These are phyloP conservation scores for Phytopythium litorale DNA, from an alignment of 352 stramenopile genomes.

Conservation along the genomic window DNA sequence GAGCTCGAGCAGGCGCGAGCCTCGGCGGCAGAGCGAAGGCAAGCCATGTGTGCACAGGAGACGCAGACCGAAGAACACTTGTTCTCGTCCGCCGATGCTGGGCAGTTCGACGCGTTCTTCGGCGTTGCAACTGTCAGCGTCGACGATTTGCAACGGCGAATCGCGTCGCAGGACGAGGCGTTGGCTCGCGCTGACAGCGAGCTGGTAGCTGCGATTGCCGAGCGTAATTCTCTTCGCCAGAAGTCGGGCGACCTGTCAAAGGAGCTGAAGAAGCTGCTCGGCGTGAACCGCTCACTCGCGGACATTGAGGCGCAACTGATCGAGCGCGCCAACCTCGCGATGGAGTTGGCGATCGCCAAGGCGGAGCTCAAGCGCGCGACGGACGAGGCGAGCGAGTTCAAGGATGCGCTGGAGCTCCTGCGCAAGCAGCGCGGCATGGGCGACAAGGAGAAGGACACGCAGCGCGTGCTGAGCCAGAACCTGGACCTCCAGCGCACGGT, in stretches of 20 bases:
- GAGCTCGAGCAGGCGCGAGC: slow-evolving; percentile 32
- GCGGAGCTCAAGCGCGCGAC: slow-evolving; percentile 47
- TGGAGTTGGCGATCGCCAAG: slow-evolving; percentile 45
- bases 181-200: slow-evolving; percentile 30
- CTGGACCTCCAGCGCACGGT: slow-evolving; percentile 63
- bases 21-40: slow-evolving; percentile 9
- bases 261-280: slow-evolving; percentile 59
- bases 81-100: slow-evolving; percentile 2
- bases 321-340: slow-evolving; percentile 52
- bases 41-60: slow-evolving; percentile 21
- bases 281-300: slow-evolving; percentile 36
- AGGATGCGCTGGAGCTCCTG: slow-evolving; percentile 45
- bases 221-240: slow-evolving; percentile 59
- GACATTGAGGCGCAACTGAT: slow-evolving; percentile 53
- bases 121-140: slow-evolving; percentile 33
- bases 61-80: slow-evolving; percentile 47
- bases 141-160: slow-evolving; percentile 36
- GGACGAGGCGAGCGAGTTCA: slow-evolving; percentile 61
- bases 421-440: slow-evolving; percentile 37
- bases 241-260: slow-evolving; percentile 47
- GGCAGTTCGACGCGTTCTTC: slow-evolving; percentile 19
- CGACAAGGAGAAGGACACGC: slow-evolving; percentile 65
- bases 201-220: slow-evolving; percentile 30
- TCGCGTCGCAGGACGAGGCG: slow-evolving; percentile 23
- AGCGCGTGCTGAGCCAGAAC: slow-evolving; percentile 62